phyloP scores from a whole-genome alignment of 1,139 yeast species.

The Protomyces macrosporus region DNA sequence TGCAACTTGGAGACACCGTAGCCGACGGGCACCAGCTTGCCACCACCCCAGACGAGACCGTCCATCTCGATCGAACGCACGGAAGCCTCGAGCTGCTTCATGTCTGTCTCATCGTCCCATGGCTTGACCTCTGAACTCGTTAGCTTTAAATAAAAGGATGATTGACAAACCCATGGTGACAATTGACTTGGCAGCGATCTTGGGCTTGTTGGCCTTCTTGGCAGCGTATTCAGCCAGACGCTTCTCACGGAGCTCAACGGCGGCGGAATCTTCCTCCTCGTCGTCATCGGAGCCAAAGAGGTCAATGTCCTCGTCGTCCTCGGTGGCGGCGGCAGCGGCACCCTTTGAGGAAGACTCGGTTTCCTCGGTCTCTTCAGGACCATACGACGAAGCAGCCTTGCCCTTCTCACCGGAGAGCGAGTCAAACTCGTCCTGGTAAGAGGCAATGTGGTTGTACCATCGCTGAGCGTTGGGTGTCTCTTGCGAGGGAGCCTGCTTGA shows the following conservation, averaged over 20 bases:
- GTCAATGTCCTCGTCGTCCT: slow-evolving; percentile 83
- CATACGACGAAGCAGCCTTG: slow-evolving; percentile 42
- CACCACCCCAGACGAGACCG: slow-evolving; percentile 98
- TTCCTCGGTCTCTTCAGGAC: slow-evolving; percentile 50
- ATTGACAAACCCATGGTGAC: slow-evolving; percentile 61
- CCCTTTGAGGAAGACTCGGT: slow-evolving; percentile 54
- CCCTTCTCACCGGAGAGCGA: slow-evolving; percentile 41
- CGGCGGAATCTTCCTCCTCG: slow-evolving; percentile 91
- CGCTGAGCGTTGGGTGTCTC: slow-evolving; percentile 91
- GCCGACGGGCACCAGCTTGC: slow-evolving; percentile 93
- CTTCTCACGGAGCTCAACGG: slow-evolving; percentile 93
- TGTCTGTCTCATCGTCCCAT: slow-evolving; percentile 98
- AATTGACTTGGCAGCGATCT: slow-evolving; percentile 96
- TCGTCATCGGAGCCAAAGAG: slow-evolving; percentile 89
- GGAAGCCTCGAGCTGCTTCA: slow-evolving; percentile 77
- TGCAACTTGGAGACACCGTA: slow-evolving; percentile 99
- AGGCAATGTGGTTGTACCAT: slow-evolving; percentile 97
- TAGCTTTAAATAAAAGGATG: not conserved
- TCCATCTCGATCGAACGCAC: slow-evolving; percentile 81
- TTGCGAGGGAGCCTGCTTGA: slow-evolving; percentile 56
- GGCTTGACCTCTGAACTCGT: slow-evolving; percentile 68
- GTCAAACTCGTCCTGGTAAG: slow-evolving; percentile 73
- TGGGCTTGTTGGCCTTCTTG: slow-evolving; percentile 94
- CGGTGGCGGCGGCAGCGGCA: slow-evolving; percentile 54
- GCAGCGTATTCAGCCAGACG: slow-evolving; percentile 97